These are phyloP conservation scores for Penstemon eatonii DNA, from an alignment of 257 asterid genomes.

Conservation along the genomic window DNA sequence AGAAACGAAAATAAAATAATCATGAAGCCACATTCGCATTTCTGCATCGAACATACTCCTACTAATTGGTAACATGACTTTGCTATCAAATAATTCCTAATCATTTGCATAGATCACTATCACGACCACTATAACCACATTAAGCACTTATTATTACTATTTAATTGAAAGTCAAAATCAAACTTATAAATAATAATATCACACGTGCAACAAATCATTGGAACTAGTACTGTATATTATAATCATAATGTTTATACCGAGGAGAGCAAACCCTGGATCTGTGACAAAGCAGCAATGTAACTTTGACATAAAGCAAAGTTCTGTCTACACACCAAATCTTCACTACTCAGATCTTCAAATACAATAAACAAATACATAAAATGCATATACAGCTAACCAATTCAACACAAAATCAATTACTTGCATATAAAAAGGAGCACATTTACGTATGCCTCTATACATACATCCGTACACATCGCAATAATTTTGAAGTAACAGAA, in stretches of 20 bases:
- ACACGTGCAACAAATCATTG: constrained; percentile 25
- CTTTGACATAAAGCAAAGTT: constrained; percentile 38
- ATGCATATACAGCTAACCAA: background rate
- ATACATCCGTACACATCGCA: background rate
- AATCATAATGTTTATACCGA: constrained; percentile 12
- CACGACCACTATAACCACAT: background rate
- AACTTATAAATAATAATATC: constrained; percentile 15
- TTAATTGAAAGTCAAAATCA: constrained; percentile 24
- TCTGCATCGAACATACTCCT: background rate
- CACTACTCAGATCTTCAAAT: background rate
- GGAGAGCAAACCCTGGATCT: constrained; percentile 48
- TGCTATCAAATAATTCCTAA: constrained; percentile 13
- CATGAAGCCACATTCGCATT: constrained; percentile 12
- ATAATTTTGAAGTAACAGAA: background rate
- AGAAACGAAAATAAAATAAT: constrained; percentile 9
- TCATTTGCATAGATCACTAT: constrained; percentile 15
- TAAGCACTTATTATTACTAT: background rate
- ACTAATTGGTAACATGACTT: constrained; percentile 7
- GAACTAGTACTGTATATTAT: no score
- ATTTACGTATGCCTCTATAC: background rate
- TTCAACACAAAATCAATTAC: constrained; percentile 19
- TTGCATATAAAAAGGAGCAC: background rate
- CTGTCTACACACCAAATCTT: constrained; percentile 17
- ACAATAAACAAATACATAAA: background rate
- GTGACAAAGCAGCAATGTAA: constrained; percentile 27